Evolutionary conservation across 139 green algal genomes (phyloP).

Genomic region (Coelastrella sp.): DNA sequence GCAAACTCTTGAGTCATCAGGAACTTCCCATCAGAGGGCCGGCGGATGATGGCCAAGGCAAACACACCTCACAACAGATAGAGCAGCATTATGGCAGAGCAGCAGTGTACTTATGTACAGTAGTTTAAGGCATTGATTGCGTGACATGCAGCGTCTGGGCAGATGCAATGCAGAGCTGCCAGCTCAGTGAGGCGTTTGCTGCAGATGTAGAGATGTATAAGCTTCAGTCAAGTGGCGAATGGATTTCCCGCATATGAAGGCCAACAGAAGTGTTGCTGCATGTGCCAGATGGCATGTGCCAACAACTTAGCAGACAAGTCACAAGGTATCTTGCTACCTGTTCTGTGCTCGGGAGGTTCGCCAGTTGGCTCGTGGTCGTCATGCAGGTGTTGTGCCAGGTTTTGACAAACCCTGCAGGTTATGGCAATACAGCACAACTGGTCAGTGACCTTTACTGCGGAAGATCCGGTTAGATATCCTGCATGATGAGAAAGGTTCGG

Average conservation of each 20-base stretch:
- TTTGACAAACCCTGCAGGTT: not conserved
- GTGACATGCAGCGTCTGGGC: not conserved
- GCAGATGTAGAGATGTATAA: too few relatives aligned
- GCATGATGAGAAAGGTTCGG: too few relatives aligned
- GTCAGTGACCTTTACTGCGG: not conserved
- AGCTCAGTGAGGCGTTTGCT: too few relatives aligned
- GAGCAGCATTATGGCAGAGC: not conserved
- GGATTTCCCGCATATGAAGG: too few relatives aligned
- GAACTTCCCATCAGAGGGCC: conserved; percentile 53
- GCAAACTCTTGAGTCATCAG: conserved; percentile 53
- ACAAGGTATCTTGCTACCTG: not conserved
- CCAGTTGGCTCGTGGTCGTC: conserved; percentile 23
- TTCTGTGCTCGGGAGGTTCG: conserved; percentile 32
- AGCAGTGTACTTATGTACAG: not conserved
- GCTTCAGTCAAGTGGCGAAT: too few relatives aligned
- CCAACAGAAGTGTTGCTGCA: too few relatives aligned
- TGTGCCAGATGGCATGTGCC: too few relatives aligned
- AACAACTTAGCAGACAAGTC: not conserved
- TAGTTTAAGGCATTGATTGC: not conserved
- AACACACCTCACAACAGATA: conserved; percentile 45
- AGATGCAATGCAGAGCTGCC: too few relatives aligned
- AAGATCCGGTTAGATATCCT: not conserved
- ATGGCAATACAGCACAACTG: not conserved
- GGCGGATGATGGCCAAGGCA: conserved; percentile 47
- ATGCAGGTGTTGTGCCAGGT: conserved; percentile 52